Conservation (phyloP, 805 yeast genomes). For the Candida boidinii region DNA sequence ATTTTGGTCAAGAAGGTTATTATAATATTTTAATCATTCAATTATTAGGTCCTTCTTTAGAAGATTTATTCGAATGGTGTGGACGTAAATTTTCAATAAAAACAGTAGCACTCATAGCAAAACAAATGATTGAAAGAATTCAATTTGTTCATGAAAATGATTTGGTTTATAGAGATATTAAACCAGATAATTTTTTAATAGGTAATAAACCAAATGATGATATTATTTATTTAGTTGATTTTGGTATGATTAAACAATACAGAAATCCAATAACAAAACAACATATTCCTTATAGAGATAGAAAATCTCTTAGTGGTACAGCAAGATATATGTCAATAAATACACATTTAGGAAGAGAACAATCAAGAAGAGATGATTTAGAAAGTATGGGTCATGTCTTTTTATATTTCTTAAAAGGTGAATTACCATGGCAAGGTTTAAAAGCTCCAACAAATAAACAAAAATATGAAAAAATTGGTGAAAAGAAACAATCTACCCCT, state of each 20-base stretch:
- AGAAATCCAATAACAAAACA: constrained; percentile 73
- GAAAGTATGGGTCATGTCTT: constrained; percentile 80
- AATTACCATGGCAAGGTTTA: constrained; percentile 85
- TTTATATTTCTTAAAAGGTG: constrained; percentile 69
- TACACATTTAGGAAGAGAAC: constrained; percentile 83
- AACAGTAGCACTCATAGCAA: constrained; percentile 67
- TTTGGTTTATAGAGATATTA: constrained; percentile 71
- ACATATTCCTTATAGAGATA: constrained; percentile 77
- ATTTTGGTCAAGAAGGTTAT: constrained; percentile 79
- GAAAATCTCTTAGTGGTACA: constrained; percentile 74
- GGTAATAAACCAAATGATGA: constrained; percentile 51
- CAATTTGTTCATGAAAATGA: constrained; percentile 72
- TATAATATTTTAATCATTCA: constrained; percentile 74
- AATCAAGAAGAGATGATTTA: constrained; percentile 73
- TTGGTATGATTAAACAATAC: constrained; percentile 83
- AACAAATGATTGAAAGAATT: constrained; percentile 68
- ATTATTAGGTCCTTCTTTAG: constrained; percentile 74
- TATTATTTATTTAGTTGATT: constrained; percentile 66
- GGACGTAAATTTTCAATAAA: constrained; percentile 64
- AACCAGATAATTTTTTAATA: constrained; percentile 75
- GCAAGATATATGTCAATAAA: constrained; percentile 85
- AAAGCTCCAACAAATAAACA: constrained; percentile 81
- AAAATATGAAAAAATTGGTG: constrained; percentile 79
- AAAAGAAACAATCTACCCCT: constrained; percentile 64
- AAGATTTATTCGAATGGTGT: constrained; percentile 84